These are phyloP conservation scores for Amanita inopinata DNA, from an alignment of 768 basidiomycete genomes.

Conservation along the genomic window DNA sequence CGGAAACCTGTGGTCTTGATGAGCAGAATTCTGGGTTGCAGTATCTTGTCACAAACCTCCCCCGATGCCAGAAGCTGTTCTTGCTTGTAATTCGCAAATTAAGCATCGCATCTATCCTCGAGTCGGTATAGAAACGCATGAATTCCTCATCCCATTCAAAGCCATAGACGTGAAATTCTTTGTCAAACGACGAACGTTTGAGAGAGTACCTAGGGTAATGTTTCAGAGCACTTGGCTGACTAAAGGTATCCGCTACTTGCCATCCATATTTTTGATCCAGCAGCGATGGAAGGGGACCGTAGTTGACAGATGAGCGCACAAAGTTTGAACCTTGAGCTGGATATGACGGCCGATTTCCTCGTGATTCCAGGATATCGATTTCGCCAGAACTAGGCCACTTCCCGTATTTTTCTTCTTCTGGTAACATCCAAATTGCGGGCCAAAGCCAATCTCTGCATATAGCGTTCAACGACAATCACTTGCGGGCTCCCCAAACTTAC, in stretches of 20 bases:
- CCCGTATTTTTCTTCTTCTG: constrained; percentile 53
- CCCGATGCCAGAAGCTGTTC: constrained; percentile 60
- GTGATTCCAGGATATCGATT: constrained; percentile 48
- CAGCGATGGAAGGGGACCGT: constrained; percentile 43
- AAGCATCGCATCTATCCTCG: constrained; percentile 53
- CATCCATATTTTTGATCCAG: constrained; percentile 53
- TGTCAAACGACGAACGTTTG: constrained; percentile 39
- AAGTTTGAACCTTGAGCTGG: constrained; percentile 47
- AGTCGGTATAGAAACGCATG: constrained; percentile 71
- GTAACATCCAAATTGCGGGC: constrained; percentile 72
- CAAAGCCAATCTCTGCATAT: constrained; percentile 52
- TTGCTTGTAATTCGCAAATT: constrained; percentile 41
- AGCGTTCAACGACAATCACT: neutral
- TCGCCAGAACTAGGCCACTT: constrained; percentile 50
- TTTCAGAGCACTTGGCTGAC: constrained; percentile 28
- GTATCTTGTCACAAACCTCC: constrained; percentile 26
- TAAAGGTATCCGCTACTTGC: constrained; percentile 35
- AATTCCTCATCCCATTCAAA: constrained; percentile 72
- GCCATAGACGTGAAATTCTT: constrained; percentile 62
- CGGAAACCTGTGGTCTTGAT: constrained; percentile 47
- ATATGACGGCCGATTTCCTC: constrained; percentile 53
- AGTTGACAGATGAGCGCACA: constrained; percentile 55
- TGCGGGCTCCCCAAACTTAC: constrained; percentile 22
- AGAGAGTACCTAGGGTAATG: constrained; percentile 19
- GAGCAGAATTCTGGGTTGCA: neutral